Base-by-base conservation (phyloP, 352 stramenopile species). In the Globisporangium alternatum region DNA sequence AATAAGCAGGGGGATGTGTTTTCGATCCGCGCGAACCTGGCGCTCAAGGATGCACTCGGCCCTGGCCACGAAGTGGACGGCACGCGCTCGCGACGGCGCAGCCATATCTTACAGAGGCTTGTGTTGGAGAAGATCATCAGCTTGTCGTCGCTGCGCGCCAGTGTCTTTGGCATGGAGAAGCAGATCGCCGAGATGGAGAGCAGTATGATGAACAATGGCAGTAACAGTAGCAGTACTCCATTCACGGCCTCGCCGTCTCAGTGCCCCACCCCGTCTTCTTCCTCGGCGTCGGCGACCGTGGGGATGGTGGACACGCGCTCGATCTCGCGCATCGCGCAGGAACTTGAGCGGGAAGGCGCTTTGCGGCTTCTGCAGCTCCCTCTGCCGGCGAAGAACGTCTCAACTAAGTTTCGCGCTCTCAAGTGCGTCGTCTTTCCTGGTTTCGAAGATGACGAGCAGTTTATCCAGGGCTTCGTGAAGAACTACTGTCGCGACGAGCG, bases 401-500 rank as follows among this genome's bases (percentile, higher is more conserved):
- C 85, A 35, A 91, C 81, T 15, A 92, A 92, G 59, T 89, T 92
- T 35, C 79, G 83, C 37, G 80, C 81, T 1, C 64, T 94, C 19
- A 82, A 83, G 31, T 94, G 81, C 65, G 78, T 94, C 3, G 74
- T 92, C 9, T 66, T 78, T 1, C 75, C 78, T 3, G 81, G 81
- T 2, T 90, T 84, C 60, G 81, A 92, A 54, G 56, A 89, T 22
- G 77, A 94, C 37, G 80, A 94, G 28, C 22, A 63, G 22, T 90
- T 90, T 30, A 82, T 94, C 33, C 81, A 94, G 64, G 63, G 69
- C 0, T 94, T 77, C 68, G 80, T 92, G 17, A 81, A 89, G 33
- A 88, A 90, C 51, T 94, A 92, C 33, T 86, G 80, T 47, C 80
- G 81, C 3, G 81, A 94, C 53, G 85, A 94, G 51, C 83, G 85